Percentiles rank a stretch among this genome's conserved stretches.
Evolutionary conservation across 106 monocot genomes (phyloP).

Genomic region (Amphibolis antarctica): DNA sequence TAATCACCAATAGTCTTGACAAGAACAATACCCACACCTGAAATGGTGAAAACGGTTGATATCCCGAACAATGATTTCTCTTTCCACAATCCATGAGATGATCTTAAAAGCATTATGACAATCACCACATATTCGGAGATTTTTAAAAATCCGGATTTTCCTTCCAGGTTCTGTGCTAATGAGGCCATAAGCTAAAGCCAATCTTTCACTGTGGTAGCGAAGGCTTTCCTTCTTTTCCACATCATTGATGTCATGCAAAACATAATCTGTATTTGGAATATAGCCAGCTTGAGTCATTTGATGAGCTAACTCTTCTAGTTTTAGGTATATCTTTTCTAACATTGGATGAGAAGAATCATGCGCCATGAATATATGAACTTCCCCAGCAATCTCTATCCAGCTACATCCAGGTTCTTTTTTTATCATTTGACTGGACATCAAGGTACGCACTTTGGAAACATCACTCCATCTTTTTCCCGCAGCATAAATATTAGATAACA

Average conservation of each 20-base stretch:
- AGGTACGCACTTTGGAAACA: conserved; percentile 18
- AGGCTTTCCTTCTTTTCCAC: conserved; percentile 7
- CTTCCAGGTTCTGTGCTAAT: conserved; percentile 4
- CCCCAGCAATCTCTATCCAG: conserved; percentile 20
- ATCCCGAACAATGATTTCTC: conserved; percentile 19
- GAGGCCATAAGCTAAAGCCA: conserved; percentile 20
- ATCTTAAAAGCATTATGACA: conserved; percentile 17
- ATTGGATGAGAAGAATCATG: conserved; percentile 19
- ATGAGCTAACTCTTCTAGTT: conserved; percentile 3
- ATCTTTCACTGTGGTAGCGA: conserved; percentile 22
- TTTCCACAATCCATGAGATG: conserved; percentile 7
- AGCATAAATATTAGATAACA: conserved; percentile 25
- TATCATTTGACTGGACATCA: conserved; percentile 13
- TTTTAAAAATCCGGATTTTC: conserved; percentile 20
- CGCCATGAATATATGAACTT: conserved; percentile 16
- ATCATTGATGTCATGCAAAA: conserved; percentile 4
- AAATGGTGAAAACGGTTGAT: conserved; percentile 21
- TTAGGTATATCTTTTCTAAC: conserved; percentile 10
- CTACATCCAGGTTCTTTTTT: conserved; percentile 39
- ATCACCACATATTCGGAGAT: conserved; percentile 15
- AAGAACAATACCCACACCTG: conserved; percentile 13
- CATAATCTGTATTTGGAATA: conserved; percentile 7
- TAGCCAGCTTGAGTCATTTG: conserved; percentile 10
- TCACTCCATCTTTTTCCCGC: conserved; percentile 23
- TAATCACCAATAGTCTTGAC: conserved; percentile 23